phyloP scores from a whole-genome alignment of 192 early-diverging fungal genomes.

The Rhizophagus prolifer region DNA sequence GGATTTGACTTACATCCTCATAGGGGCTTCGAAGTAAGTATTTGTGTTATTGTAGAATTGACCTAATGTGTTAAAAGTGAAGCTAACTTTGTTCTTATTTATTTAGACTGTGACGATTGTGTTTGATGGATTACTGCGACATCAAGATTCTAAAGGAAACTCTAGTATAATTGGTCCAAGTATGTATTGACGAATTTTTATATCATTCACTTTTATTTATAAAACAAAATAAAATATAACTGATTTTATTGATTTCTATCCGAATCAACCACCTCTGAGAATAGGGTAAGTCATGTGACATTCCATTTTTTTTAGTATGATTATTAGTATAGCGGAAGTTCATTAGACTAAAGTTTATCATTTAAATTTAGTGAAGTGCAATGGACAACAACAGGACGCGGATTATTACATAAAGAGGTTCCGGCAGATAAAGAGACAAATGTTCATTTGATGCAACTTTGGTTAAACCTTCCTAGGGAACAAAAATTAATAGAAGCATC shows the following conservation, averaged over 20 bases:
- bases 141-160: conserved; percentile 62
- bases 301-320: too few species aligned
- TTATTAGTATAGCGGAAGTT: too few species aligned
- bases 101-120: conserved; percentile 60
- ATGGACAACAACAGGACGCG: conserved; percentile 71
- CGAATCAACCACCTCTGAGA: too few species aligned
- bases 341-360: too few species aligned
- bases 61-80: background rate
- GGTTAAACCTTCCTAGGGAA: conserved; percentile 65
- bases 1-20: conserved; percentile 55
- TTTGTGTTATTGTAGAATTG: too few species aligned
- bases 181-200: background rate
- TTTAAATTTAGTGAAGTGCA: conserved; percentile 40
- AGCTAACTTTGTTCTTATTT: background rate
- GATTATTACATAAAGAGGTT: conserved; percentile 63
- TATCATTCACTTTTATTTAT: too few species aligned
- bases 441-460: conserved; percentile 57
- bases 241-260: too few species aligned
- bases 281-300: too few species aligned
- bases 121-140: conserved; percentile 54
- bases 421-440: conserved; percentile 42
- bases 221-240: too few species aligned
- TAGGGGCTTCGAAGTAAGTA: conserved; percentile 55
- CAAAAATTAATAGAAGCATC: conserved; percentile 59
- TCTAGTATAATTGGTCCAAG: conserved; percentile 50